A percentile compares a stretch with the other conserved stretches of the same genome.
Evolutionary conservation across 805 yeast genomes (phyloP).

Genomic region (Saccharomycopsis fermentans): DNA sequence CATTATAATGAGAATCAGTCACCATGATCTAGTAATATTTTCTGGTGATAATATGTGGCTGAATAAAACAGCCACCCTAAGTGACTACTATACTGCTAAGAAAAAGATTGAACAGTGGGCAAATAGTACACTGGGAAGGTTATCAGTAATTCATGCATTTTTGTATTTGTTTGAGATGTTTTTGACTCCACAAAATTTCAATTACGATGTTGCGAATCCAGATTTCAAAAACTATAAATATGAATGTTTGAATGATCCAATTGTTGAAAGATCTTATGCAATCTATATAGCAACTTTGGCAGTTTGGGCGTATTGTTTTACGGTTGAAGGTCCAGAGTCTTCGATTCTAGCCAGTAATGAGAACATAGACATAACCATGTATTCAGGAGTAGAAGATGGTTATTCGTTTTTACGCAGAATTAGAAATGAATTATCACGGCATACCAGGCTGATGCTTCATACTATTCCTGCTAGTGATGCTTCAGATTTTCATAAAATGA

Average conservation of each 20-base stretch:
- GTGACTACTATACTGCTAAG: slow-evolving; percentile 40
- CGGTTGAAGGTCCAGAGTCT: slow-evolving; percentile 38
- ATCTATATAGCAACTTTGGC: slow-evolving; percentile 33
- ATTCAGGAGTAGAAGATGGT: slow-evolving; percentile 36
- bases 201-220: slow-evolving; percentile 26
- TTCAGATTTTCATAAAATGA: slow-evolving; percentile 4
- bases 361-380: slow-evolving; percentile 16
- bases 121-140: slow-evolving; percentile 35
- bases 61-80: slow-evolving; percentile 49
- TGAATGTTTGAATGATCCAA: slow-evolving; percentile 14
- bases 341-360: slow-evolving; percentile 18
- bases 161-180: slow-evolving; percentile 53
- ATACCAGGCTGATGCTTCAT: slow-evolving; percentile 7
- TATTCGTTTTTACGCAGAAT: slow-evolving; percentile 41
- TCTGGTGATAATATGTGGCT: slow-evolving; percentile 79
- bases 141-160: slow-evolving; percentile 51
- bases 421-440: slow-evolving; percentile 30
- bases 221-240: slow-evolving; percentile 13
- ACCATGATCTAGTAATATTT: slow-evolving; percentile 66
- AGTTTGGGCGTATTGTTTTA: slow-evolving; percentile 44
- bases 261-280: slow-evolving; percentile 30
- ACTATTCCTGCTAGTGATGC: slow-evolving; percentile 4
- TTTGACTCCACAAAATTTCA: slow-evolving; percentile 40
- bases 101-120: slow-evolving; percentile 46
- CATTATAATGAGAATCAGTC: slow-evolving; percentile 59